A percentile compares a stretch with the other conserved stretches of the same genome.
phyloP scores from a whole-genome alignment of 2,329 filamentous ascomycete genomes.

The Arthrinium puccinioides region DNA sequence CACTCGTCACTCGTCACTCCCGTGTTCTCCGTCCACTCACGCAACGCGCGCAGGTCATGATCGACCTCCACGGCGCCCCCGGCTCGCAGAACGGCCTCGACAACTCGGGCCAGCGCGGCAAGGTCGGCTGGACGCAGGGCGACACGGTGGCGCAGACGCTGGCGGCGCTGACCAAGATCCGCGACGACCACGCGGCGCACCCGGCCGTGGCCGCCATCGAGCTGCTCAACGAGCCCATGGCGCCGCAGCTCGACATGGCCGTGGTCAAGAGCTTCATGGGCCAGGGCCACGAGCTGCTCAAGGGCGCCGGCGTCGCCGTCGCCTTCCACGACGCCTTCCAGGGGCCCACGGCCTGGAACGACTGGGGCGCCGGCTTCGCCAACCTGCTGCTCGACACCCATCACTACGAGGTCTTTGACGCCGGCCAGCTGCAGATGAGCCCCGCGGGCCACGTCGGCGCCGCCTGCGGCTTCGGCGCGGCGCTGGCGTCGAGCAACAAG shows the following conservation, averaged over 20 bases:
- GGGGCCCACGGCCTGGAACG: slow-evolving; percentile 65
- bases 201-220: slow-evolving; percentile 59
- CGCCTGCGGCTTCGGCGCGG: slow-evolving; percentile 61
- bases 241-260: slow-evolving; percentile 44
- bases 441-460: slow-evolving; percentile 62
- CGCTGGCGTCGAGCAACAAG: slow-evolving; percentile 57
- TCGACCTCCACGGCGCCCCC: slow-evolving; percentile 51
- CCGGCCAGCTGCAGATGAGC: slow-evolving; percentile 55
- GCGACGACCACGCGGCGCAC: slow-evolving; percentile 35
- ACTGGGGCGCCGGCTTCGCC: slow-evolving; percentile 49
- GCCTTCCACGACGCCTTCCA: slow-evolving; percentile 70
- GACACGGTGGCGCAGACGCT: slow-evolving; percentile 28
- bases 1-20: no score
- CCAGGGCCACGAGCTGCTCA: slow-evolving; percentile 24
- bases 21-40: no score
- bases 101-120: slow-evolving; percentile 46
- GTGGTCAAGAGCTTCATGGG: slow-evolving; percentile 34
- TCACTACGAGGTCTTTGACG: slow-evolving; percentile 75
- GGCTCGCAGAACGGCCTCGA: slow-evolving; percentile 55
- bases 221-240: slow-evolving; percentile 60
- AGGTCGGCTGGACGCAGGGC: slow-evolving; percentile 22
- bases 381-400: slow-evolving; percentile 65
- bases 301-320: slow-evolving; percentile 48
- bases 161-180: slow-evolving; percentile 40
- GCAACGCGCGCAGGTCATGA: slow-evolving; percentile 44